These are phyloP conservation scores for Plantago major DNA, from an alignment of 257 asterid genomes.

Conservation along the genomic window DNA sequence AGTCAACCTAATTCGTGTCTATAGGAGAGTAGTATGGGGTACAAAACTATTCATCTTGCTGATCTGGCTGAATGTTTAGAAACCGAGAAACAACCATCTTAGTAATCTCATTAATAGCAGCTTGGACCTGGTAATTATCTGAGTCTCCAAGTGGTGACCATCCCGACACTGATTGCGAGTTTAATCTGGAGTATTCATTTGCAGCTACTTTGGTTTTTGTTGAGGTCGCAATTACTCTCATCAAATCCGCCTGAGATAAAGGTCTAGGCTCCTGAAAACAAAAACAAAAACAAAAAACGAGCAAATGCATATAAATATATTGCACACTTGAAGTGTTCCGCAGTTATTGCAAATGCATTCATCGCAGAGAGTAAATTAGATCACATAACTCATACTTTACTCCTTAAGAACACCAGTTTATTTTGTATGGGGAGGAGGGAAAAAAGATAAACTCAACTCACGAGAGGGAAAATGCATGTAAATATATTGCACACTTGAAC, in stretches of 20 bases:
- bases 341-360: neutral
- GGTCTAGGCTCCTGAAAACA: slow-evolving; percentile 61
- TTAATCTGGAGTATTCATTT: slow-evolving; percentile 48
- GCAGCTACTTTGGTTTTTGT: slow-evolving; percentile 72
- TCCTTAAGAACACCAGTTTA: neutral
- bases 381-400: no score
- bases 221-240: slow-evolving; percentile 48
- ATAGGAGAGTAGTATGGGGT: neutral
- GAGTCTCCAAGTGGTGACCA: slow-evolving; percentile 36
- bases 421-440: no score
- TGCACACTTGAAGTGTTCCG: neutral
- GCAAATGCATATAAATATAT: neutral
- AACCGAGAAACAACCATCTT: slow-evolving; percentile 51
- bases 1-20: no score
- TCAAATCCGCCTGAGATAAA: slow-evolving; percentile 59
- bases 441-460: no score
- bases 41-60: slow-evolving; percentile 31
- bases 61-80: slow-evolving; percentile 45
- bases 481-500: neutral
- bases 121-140: slow-evolving; percentile 58
- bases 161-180: slow-evolving; percentile 27
- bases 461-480: neutral
- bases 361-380: neutral
- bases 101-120: slow-evolving; percentile 48
- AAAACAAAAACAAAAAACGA: neutral